Evolutionary conservation across 140 eudicot species (phyloP).

Genomic region (Erigeron philadelphicus): DNA sequence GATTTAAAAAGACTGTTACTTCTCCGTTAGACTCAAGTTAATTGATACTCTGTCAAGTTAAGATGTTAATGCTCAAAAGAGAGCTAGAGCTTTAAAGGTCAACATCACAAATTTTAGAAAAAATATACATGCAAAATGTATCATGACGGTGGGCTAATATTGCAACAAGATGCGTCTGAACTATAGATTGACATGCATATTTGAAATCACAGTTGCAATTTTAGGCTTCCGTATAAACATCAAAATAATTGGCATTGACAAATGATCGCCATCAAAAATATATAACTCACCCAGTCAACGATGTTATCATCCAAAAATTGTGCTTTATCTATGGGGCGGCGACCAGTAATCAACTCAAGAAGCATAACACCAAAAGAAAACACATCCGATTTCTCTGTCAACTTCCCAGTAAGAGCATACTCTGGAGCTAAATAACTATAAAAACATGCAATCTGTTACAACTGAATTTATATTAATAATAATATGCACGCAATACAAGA

Average conservation of each 20-base stretch:
- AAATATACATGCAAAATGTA: background rate
- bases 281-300: conserved; percentile 80
- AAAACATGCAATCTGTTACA: background rate
- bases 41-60: background rate
- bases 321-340: conserved; percentile 70
- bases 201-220: background rate
- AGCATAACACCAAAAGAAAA: conserved; percentile 95
- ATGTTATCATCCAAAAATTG: conserved; percentile 62
- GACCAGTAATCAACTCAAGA: conserved; percentile 83
- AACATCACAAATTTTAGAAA: too few species aligned
- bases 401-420: conserved; percentile 75
- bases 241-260: background rate
- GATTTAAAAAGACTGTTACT: background rate
- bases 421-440: conserved; percentile 90
- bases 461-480: background rate
- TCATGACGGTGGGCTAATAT: conserved; percentile 4
- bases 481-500: background rate
- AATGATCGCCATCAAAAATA: background rate
- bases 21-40: background rate
- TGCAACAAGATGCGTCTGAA: background rate
- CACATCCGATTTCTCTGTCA: conserved; percentile 75
- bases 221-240: background rate
- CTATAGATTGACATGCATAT: background rate
- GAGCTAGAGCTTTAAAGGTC: background rate
- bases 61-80: background rate